Percentiles rank a stretch among this genome's conserved stretches.
phyloP scores from a whole-genome alignment of 1,284 basidiomycete genomes.

The Lentinus polychrous region DNA sequence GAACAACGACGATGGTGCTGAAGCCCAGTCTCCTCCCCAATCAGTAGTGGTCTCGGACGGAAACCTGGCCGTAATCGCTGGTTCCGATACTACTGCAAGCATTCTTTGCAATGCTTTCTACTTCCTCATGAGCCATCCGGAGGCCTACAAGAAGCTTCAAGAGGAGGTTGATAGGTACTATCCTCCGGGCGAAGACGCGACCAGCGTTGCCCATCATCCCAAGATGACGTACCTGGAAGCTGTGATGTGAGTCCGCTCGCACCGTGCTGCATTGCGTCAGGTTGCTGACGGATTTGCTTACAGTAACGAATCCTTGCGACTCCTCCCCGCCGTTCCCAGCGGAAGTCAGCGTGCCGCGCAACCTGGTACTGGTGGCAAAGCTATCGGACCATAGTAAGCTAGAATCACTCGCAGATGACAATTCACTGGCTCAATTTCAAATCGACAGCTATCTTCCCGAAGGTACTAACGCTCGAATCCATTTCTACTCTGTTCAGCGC shows the following conservation, averaged over 20 bases:
- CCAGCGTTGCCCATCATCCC: slow-evolving; percentile 10
- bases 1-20: slow-evolving; percentile 41
- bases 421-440: slow-evolving; percentile 19
- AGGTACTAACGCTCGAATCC: slow-evolving; percentile 19
- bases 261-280: neutral
- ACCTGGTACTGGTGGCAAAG: slow-evolving; percentile 13
- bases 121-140: slow-evolving; percentile 38
- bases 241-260: slow-evolving; percentile 10
- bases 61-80: slow-evolving; percentile 45
- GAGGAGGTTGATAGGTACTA: slow-evolving; percentile 39
- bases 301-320: slow-evolving; percentile 53
- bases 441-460: slow-evolving; percentile 17
- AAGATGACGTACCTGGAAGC: slow-evolving; percentile 21
- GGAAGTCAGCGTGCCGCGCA: slow-evolving; percentile 41
- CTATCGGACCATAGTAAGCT: slow-evolving; percentile 23
- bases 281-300: neutral
- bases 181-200: slow-evolving; percentile 13
- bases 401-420: too few species aligned
- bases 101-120: slow-evolving; percentile 39
- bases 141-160: slow-evolving; percentile 36
- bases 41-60: slow-evolving; percentile 37
- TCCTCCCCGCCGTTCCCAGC: slow-evolving; percentile 46
- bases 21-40: slow-evolving; percentile 29
- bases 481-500: slow-evolving; percentile 23
- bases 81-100: slow-evolving; percentile 50